These are phyloP conservation scores for Eucalyptus decipiens DNA, from an alignment of 345 rosid genomes.

Conservation along the genomic window DNA sequence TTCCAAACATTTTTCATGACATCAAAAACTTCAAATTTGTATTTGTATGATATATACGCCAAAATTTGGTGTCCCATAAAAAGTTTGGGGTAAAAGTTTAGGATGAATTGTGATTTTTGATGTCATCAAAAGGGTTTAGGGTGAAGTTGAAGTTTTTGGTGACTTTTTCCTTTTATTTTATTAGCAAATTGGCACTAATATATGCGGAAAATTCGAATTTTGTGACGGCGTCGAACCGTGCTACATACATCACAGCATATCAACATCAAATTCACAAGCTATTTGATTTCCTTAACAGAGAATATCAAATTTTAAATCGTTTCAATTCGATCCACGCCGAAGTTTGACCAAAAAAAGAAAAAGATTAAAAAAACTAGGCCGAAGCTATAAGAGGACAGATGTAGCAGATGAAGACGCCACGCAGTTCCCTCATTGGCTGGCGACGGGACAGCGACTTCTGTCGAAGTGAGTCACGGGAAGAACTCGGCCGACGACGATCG, in stretches of 20 bases:
- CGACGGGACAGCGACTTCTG: neutral
- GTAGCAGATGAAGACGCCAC: neutral
- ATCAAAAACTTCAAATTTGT: no score
- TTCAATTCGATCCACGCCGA: neutral
- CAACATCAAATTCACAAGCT: no score
- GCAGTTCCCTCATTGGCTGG: neutral
- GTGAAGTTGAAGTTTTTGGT: no score
- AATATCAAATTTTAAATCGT: neutral
- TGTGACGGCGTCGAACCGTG: no score
- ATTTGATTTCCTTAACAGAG: neutral
- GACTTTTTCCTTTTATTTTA: no score
- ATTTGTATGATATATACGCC: fast-evolving
- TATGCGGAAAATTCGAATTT: neutral
- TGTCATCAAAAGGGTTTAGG: no score
- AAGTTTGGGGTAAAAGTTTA: no score
- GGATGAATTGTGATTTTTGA: fast-evolving
- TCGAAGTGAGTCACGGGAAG: neutral
- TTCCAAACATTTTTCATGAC: fast-evolving
- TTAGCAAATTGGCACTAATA: neutral
- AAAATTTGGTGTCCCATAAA: no score
- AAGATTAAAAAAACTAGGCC: neutral
- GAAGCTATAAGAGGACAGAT: neutral
- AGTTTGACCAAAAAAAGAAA: no score
- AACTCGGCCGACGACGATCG: neutral
- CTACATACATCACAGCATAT: no score